Evolutionary conservation across 2,329 filamentous ascomycete species (phyloP).

Genomic region (Camillea tinctor): DNA sequence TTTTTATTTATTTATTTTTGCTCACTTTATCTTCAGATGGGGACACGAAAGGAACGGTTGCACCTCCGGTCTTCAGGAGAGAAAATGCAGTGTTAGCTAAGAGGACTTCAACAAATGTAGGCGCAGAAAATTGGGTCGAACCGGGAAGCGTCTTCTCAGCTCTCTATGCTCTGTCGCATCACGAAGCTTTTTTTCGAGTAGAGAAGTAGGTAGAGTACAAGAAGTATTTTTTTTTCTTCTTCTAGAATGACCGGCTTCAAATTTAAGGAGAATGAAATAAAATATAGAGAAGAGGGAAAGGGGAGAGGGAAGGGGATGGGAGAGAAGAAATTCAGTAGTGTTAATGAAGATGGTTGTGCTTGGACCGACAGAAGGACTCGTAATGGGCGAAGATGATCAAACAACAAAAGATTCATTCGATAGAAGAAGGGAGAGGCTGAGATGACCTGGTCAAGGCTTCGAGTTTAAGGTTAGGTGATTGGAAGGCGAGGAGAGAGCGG

Average conservation of each 20-base stretch:
- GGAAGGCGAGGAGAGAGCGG: not conserved
- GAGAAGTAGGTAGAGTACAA: constrained; percentile 2
- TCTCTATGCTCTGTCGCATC: constrained; percentile 29
- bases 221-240: too few relatives aligned
- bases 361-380: not conserved
- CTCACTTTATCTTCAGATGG: constrained; percentile 29
- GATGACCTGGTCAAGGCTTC: not conserved
- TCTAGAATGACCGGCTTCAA: not conserved
- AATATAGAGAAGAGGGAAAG: not conserved
- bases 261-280: not conserved
- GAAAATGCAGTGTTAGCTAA: constrained; percentile 29
- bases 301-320: too few relatives aligned
- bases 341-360: not conserved
- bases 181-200: constrained; percentile 21
- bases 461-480: not conserved
- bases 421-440: not conserved
- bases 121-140: constrained; percentile 36
- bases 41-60: constrained; percentile 18
- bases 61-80: constrained; percentile 25
- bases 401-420: not conserved
- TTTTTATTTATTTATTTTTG: constrained; percentile 33
- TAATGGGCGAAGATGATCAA: not conserved
- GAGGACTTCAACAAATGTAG: constrained; percentile 21
- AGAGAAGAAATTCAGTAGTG: not conserved
- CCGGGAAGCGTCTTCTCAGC: constrained; percentile 33